These are phyloP conservation scores for Stemphylium beticola DNA, from an alignment of 2,329 filamentous ascomycete species.

Conservation along the genomic window DNA sequence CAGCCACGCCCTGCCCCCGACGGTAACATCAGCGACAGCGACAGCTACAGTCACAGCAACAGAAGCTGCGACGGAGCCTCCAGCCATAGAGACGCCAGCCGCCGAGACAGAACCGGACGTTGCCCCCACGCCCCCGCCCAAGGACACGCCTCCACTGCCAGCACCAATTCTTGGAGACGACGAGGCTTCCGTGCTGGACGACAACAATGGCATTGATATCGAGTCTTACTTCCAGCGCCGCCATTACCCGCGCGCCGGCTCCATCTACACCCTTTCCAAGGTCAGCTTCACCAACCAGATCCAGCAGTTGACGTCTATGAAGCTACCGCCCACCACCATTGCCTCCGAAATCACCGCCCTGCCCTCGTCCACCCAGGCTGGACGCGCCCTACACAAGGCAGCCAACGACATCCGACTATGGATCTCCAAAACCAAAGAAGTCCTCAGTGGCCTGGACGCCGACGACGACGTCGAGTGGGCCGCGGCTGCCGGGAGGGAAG, in stretches of 20 bases:
- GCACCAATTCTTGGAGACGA: constrained; percentile 46
- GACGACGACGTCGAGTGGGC: constrained; percentile 98
- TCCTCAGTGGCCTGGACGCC: constrained; percentile 85
- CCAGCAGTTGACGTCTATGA: constrained; percentile 87
- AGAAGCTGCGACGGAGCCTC: not conserved
- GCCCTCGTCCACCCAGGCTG: constrained; percentile 81
- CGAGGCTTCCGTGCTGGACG: constrained; percentile 42
- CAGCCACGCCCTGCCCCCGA: constrained; percentile 50
- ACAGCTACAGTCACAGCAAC: constrained; percentile 23
- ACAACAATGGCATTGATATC: constrained; percentile 54
- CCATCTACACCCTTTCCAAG: constrained; percentile 91
- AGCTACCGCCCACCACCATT: constrained; percentile 84
- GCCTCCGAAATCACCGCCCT: constrained; percentile 85
- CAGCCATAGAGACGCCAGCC: constrained; percentile 32
- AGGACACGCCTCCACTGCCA: constrained; percentile 28
- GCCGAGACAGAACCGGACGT: not conserved
- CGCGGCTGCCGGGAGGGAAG: constrained; percentile 83
- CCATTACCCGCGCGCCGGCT: constrained; percentile 68
- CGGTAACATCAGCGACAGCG: constrained; percentile 34
- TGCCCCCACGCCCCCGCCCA: constrained; percentile 14
- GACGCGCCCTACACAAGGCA: constrained; percentile 81
- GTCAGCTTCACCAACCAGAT: constrained; percentile 93
- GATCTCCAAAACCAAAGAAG: constrained; percentile 91
- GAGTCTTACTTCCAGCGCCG: constrained; percentile 71
- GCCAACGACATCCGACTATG: constrained; percentile 92